Evolutionary conservation across 2,329 filamentous ascomycete species (phyloP), one percentile per base, ranked within the genome.

Genomic region (Phyllosticta citrichinensis): DNA sequence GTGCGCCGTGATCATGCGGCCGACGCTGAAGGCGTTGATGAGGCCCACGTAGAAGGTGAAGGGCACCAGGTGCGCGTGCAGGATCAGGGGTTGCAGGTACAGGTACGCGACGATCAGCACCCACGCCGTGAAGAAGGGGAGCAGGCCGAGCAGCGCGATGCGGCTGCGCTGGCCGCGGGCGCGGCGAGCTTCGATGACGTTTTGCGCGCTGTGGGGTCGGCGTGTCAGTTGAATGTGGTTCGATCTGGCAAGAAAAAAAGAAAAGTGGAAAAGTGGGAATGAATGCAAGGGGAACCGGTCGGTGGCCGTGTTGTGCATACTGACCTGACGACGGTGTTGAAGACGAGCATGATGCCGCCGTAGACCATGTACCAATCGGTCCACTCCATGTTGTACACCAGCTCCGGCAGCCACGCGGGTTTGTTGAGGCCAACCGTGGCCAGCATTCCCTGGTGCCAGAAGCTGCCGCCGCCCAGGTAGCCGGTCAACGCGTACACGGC

Each of bases 1-100:
- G 75, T 99, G 94, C 0, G 92, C 92, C 52, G 90, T 91, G 75
- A 97, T 97, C 79, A 97, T 97, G 73, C 92, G 88, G 6, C 93
- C 93, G 62, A 97, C 93, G 57, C 88, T 89, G 78, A 97, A 97
- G 63, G 94, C 92, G 72, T 97, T 97, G 71, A 96, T 82, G 62
- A 97, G 79, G 60, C 92, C 92, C 52, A 88, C 87, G 72, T 94
- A 97, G 72, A 97, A 81, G 65, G 87, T 81, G 74, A 99, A 97
- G 1, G 94, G 92, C 19, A 99, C 84, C 9, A 97, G 80, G 71
- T 97, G 91, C 70, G 87, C 80, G 73, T 87, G 79, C 64, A 96
- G 82, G 69, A 97, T 95, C 64, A 83, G 78, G 4, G 92, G 93
- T 72, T 97, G 90, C 65, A 97, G 84, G 69, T 84, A 86, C 62